Base-by-base conservation (phyloP, 805 yeast genomes). In the Candida taoyuanica region DNA sequence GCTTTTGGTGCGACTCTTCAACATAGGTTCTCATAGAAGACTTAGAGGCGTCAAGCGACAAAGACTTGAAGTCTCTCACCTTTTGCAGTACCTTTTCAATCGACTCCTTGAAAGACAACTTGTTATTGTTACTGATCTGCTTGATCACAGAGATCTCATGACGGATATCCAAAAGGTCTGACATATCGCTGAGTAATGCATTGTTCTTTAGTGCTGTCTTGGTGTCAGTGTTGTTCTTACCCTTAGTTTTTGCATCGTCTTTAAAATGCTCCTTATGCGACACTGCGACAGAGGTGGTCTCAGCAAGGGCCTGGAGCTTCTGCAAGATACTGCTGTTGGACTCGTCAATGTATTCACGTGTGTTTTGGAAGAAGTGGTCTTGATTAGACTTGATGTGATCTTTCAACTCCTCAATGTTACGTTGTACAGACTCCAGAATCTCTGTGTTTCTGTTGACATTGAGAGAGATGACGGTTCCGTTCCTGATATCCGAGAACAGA, bases 1-100 rank as follows among this genome's bases (percentile, higher is more conserved):
- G 68, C 50, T 76, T 78, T 5, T 65, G 56, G 54, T 85, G 87
- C 37, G 95, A 84, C 14, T 71, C 71, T 31, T 81, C 87, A 81
- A 93, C 83, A 51, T 85, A 87, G 1, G 68, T 55, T 34, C 81
- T 58, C 36, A 55, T 60, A 1, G 62, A 49, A 1, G 65, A 52
- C 8, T 55, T 55, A 7, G 65, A 52, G 3, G 64, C 50, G 30
- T 58, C 68, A 9, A 76, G 52, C 1, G 76, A 70, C 4, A 67
- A 44, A 1, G 68, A 64, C 48, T 76, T 78, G 46, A 85, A 71
- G n/a, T 68, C 65, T 13, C 66, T 62, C 2, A 83, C 60, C 39
- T 76, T 70, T 3, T 53, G 58, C 12, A 70, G 50, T 17, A 84
- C 56, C 3, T 60, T 63, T 4, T 56, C 53, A 3, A 83, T 66